Evolutionary conservation across 805 yeast genomes (phyloP).

Genomic region (Saccharomyces mikatae): DNA sequence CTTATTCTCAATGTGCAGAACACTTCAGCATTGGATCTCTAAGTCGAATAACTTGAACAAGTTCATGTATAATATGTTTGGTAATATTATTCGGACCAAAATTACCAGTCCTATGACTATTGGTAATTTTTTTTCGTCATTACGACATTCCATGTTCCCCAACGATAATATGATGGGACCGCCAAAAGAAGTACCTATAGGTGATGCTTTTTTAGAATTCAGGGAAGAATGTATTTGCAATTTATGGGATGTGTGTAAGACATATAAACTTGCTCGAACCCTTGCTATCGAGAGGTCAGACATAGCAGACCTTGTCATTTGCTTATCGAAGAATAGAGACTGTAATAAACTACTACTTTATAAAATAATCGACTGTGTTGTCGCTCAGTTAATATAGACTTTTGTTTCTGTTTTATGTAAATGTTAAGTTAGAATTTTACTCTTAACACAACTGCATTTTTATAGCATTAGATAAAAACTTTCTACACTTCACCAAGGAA

Average conservation of each 20-base stretch:
- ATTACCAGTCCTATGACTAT: conserved; percentile 17
- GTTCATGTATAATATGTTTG: conserved; percentile 5
- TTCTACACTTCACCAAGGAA: too few relatives aligned
- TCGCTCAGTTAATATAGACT: conserved; percentile 28
- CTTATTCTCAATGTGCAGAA: conserved; percentile 23
- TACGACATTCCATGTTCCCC: conserved; percentile 39
- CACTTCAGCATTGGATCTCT: conserved; percentile 12
- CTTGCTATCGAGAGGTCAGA: conserved; percentile 19
- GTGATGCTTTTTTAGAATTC: conserved; percentile 31
- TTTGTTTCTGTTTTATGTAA: background rate
- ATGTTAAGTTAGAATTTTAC: too few relatives aligned
- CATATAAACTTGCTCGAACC: conserved; percentile 10
- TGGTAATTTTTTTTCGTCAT: conserved; percentile 7
- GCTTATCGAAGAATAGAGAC: conserved; percentile 32
- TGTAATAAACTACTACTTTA: conserved; percentile 39
- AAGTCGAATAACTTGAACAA: conserved; percentile 6
- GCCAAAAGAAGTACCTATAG: conserved; percentile 35
- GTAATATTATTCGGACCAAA: conserved; percentile 5
- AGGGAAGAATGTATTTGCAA: conserved; percentile 22
- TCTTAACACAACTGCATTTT: too few relatives aligned
- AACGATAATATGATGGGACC: conserved; percentile 45
- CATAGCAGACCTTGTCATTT: conserved; percentile 20
- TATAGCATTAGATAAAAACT: too few relatives aligned
- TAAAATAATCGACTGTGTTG: conserved; percentile 35
- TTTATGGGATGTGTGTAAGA: conserved; percentile 18